phyloP scores from a whole-genome alignment of 2,329 filamentous ascomycete species.

The Chaetomiaceae sp. region DNA sequence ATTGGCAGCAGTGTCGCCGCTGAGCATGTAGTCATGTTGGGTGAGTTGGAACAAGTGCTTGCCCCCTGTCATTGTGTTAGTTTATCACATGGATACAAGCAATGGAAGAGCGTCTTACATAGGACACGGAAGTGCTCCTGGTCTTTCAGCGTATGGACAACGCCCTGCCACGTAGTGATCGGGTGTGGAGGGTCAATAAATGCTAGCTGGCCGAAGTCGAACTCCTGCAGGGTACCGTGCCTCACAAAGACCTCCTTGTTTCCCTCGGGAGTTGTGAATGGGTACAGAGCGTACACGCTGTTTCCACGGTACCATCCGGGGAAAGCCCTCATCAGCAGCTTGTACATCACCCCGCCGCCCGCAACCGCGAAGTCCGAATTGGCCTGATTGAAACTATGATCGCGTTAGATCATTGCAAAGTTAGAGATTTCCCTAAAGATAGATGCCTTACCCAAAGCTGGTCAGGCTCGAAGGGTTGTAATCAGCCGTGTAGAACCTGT shows the following conservation, averaged over 20 bases:
- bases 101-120: neutral
- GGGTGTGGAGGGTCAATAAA: neutral
- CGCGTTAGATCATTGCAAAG: neutral
- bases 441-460: slow-evolving; percentile 28
- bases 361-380: neutral
- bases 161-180: neutral
- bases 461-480: slow-evolving; percentile 46
- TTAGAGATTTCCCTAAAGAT: neutral
- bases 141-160: neutral
- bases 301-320: neutral
- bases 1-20: neutral
- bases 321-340: neutral
- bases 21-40: neutral
- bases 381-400: neutral
- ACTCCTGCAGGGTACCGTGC: neutral
- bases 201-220: neutral
- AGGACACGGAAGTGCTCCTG: neutral
- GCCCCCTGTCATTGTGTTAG: neutral
- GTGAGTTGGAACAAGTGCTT: neutral
- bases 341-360: neutral
- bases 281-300: neutral
- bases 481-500: slow-evolving; percentile 55
- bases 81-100: neutral
- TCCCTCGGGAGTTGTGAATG: neutral
- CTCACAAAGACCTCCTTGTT: neutral